Evolutionary conservation across 192 early-diverging fungal species (phyloP).

Genomic region (Coemansia sp.): DNA sequence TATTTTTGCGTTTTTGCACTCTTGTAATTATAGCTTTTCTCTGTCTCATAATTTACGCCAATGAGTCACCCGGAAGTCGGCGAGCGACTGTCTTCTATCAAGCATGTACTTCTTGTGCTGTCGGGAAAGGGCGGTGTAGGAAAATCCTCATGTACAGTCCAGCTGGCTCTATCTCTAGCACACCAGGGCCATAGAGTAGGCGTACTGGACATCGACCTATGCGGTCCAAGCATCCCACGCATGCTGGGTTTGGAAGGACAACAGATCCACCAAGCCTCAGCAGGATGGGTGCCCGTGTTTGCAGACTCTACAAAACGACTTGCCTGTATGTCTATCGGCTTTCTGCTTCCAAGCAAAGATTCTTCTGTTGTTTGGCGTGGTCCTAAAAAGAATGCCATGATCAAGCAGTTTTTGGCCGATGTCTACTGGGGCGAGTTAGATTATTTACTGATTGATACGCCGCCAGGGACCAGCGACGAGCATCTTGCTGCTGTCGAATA

Average conservation of each 20-base stretch:
- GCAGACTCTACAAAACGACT: constrained; percentile 66
- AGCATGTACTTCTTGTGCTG: constrained; percentile 91
- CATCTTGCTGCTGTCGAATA: constrained; percentile 92
- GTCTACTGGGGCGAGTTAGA: constrained; percentile 97
- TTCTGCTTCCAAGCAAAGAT: constrained; percentile 82
- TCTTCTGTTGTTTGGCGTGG: constrained; percentile 98
- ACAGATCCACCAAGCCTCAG: constrained; percentile 85
- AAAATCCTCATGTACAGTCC: constrained; percentile 89
- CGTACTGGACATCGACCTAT: constrained; percentile 95
- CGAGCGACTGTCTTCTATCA: constrained; percentile 55
- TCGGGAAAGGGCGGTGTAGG: constrained; percentile 99
- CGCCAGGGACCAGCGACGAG: constrained; percentile 97
- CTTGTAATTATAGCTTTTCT: neutral
- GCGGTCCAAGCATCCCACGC: constrained; percentile 92
- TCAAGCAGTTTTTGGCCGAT: constrained; percentile 94
- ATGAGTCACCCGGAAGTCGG: constrained; percentile 48
- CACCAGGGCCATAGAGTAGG: constrained; percentile 74
- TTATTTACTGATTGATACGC: constrained; percentile 94
- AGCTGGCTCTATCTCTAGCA: constrained; percentile 72
- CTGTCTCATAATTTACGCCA: neutral
- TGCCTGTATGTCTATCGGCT: constrained; percentile 96
- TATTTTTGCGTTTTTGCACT: constrained; percentile 4
- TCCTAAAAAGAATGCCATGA: constrained; percentile 99
- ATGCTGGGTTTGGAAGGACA: constrained; percentile 91
- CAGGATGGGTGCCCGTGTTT: constrained; percentile 84